Conservation (phyloP, 2,329 filamentous ascomycete species). For the Microthyrium microscopicum region DNA sequence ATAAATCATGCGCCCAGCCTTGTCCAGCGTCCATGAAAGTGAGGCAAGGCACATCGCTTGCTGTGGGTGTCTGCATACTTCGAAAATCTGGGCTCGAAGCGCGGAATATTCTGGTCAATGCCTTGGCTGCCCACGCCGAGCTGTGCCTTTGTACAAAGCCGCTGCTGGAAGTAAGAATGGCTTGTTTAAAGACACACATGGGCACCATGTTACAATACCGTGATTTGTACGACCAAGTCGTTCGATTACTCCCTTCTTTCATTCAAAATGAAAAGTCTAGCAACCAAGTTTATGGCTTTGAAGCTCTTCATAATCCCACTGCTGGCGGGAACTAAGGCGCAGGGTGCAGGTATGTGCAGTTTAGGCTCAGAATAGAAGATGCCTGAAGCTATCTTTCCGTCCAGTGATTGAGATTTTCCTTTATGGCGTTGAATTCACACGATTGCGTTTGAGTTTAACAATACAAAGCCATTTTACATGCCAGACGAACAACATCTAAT, state of each 20-base stretch:
- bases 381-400: no score
- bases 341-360: no score
- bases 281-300: neutral
- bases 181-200: neutral
- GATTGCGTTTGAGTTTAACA: neutral
- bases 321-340: neutral
- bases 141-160: neutral
- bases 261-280: neutral
- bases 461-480: neutral
- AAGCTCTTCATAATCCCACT: neutral
- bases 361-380: no score
- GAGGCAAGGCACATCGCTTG: neutral
- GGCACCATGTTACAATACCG: neutral
- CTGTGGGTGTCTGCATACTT: neutral
- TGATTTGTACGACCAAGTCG: neutral
- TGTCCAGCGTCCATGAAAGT: conserved; percentile 1
- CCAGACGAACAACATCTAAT: neutral
- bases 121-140: neutral
- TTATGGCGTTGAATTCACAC: no score
- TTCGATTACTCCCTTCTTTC: neutral
- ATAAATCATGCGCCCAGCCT: no score
- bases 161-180: neutral
- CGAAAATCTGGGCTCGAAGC: neutral
- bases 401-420: no score
- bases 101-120: neutral